These are phyloP conservation scores for Echites panduratus DNA, from an alignment of 257 asterid genomes.

Conservation along the genomic window DNA sequence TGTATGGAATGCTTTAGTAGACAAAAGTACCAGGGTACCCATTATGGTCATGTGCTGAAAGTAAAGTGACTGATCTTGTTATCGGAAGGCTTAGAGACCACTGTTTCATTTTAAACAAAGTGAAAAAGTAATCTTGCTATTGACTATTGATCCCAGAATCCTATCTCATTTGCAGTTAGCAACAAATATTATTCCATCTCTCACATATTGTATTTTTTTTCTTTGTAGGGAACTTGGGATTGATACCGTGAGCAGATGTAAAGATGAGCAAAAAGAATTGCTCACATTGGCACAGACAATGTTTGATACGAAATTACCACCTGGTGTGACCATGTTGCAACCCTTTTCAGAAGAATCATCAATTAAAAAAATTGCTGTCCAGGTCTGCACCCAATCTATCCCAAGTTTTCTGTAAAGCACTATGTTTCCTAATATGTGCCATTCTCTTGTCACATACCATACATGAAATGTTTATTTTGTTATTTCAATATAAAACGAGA, in stretches of 20 bases:
- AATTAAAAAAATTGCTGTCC: constrained; percentile 69
- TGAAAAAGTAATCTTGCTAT: not conserved
- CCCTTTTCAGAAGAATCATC: constrained; percentile 93
- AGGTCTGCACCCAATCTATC: constrained; percentile 41
- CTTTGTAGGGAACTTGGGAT: constrained; percentile 83
- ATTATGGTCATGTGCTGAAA: not conserved
- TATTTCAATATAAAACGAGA: not conserved
- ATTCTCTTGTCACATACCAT: not conserved
- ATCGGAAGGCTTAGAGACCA: not conserved
- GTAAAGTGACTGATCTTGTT: not conserved
- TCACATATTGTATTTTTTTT: not conserved
- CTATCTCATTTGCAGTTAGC: not conserved
- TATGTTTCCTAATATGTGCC: not conserved
- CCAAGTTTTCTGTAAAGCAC: not conserved
- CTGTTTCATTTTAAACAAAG: not conserved
- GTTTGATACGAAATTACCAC: constrained; percentile 96
- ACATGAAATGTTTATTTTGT: not conserved
- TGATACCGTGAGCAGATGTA: constrained; percentile 55
- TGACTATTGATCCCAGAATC: not conserved
- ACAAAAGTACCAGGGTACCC: not conserved
- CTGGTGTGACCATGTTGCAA: constrained; percentile 84
- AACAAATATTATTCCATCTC: not conserved
- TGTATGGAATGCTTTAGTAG: not conserved
- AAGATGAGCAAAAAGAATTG: constrained; percentile 70
- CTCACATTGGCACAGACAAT: constrained; percentile 73